These are phyloP conservation scores for Scedosporium apiospermum DNA, from an alignment of 2,329 filamentous ascomycete genomes.

Conservation along the genomic window DNA sequence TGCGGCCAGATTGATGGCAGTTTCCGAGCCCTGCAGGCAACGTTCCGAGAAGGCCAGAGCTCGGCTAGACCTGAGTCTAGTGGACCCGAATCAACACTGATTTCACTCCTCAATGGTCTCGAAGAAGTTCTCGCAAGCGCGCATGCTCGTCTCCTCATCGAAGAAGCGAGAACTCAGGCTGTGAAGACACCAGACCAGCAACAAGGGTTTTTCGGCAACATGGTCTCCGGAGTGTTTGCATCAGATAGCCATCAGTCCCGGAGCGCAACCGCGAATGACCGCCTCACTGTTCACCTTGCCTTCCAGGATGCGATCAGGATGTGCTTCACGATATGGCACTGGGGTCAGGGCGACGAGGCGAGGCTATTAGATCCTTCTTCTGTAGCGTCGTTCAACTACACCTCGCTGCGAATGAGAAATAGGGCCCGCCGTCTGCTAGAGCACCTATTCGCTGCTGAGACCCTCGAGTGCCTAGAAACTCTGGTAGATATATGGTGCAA, in stretches of 20 bases:
- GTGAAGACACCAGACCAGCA: constrained; percentile 73
- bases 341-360: constrained; percentile 61
- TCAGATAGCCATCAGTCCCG: constrained; percentile 68
- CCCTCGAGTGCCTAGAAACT: constrained; percentile 87
- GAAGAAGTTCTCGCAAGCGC: constrained; percentile 83
- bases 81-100: constrained; percentile 60
- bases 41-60: constrained; percentile 38
- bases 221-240: constrained; percentile 85
- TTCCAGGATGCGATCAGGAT: constrained; percentile 93
- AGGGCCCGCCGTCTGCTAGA: constrained; percentile 80
- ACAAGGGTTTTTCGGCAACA: constrained; percentile 86
- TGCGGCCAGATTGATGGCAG: constrained; percentile 66
- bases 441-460: constrained; percentile 85
- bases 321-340: constrained; percentile 91
- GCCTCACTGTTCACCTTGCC: constrained; percentile 86
- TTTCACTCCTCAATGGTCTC: constrained; percentile 83
- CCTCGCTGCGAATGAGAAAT: constrained; percentile 83
- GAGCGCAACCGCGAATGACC: constrained; percentile 81
- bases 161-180: constrained; percentile 60
- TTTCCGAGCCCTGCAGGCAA: constrained; percentile 60
- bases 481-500: constrained; percentile 75
- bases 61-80: constrained; percentile 3
- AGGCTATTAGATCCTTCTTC: constrained; percentile 55
- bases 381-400: constrained; percentile 78
- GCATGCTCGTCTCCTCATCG: constrained; percentile 70